These are phyloP conservation scores for Argentina anserina DNA, from an alignment of 306 rosid genomes.

Conservation along the genomic window DNA sequence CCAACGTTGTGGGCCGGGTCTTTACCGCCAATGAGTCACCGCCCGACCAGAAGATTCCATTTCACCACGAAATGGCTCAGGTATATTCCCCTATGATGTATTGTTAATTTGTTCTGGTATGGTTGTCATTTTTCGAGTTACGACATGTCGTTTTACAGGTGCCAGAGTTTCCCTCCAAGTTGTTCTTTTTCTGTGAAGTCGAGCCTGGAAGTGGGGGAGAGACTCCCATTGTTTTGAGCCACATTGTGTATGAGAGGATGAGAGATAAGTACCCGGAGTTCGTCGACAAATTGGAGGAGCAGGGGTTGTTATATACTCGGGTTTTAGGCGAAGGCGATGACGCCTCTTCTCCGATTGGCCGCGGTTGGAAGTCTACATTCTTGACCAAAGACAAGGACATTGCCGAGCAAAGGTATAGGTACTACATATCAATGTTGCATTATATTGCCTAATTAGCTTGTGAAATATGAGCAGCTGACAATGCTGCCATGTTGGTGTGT, in stretches of 20 bases:
- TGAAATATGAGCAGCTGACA: background rate
- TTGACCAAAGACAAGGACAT: constrained; percentile 61
- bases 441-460: background rate
- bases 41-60: constrained; percentile 80
- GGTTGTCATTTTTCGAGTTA: background rate
- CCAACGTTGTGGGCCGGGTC: constrained; percentile 72
- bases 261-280: constrained; percentile 63
- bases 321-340: constrained; percentile 73
- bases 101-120: background rate
- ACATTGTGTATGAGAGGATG: constrained; percentile 68
- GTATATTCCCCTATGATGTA: constrained; percentile 12
- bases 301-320: constrained; percentile 65
- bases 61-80: constrained; percentile 92
- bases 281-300: constrained; percentile 59
- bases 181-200: constrained; percentile 86
- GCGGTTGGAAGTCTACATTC: constrained; percentile 96
- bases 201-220: constrained; percentile 81
- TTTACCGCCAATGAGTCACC: constrained; percentile 93
- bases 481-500: background rate
- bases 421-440: background rate
- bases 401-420: constrained; percentile 71
- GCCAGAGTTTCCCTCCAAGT: constrained; percentile 69
- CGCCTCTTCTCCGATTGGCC: constrained; percentile 81
- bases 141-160: constrained; percentile 35
- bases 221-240: constrained; percentile 86